Conservation (phyloP, 306 rosid genomes). For the Cucurbita maxima region DNA sequence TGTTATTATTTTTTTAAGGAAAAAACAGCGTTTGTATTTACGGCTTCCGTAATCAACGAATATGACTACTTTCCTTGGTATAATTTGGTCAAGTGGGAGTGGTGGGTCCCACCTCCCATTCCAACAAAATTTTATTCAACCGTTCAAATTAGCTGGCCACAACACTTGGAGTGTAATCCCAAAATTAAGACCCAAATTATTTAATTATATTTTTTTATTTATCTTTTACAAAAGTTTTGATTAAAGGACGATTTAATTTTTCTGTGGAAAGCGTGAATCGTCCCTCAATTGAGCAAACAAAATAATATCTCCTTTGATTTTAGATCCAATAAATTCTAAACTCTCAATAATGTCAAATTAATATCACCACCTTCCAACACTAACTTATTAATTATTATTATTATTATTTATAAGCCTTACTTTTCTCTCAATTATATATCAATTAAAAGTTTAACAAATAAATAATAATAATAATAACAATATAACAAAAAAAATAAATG, state of each 20-base stretch:
- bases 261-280: neutral
- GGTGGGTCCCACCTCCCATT: neutral
- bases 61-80: neutral
- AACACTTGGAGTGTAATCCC: neutral
- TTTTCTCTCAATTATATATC: neutral
- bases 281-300: neutral
- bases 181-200: neutral
- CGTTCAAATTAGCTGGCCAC: neutral
- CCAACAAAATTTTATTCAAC: neutral
- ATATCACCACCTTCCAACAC: neutral
- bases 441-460: neutral
- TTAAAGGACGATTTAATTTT: neutral
- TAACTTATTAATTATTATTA: neutral
- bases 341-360: neutral
- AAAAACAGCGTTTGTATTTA: neutral
- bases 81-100: neutral
- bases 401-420: neutral
- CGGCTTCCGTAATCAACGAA: neutral
- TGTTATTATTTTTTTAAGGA: no score
- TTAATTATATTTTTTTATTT: neutral
- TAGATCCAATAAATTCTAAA: neutral
- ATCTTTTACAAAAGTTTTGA: neutral
- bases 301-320: neutral
- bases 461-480: neutral
- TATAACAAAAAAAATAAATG: no score